A percentile compares a stretch with the other conserved stretches of the same genome.
These are phyloP conservation scores for Lactarius evosmus DNA, from an alignment of 768 basidiomycete species.

Conservation along the genomic window DNA sequence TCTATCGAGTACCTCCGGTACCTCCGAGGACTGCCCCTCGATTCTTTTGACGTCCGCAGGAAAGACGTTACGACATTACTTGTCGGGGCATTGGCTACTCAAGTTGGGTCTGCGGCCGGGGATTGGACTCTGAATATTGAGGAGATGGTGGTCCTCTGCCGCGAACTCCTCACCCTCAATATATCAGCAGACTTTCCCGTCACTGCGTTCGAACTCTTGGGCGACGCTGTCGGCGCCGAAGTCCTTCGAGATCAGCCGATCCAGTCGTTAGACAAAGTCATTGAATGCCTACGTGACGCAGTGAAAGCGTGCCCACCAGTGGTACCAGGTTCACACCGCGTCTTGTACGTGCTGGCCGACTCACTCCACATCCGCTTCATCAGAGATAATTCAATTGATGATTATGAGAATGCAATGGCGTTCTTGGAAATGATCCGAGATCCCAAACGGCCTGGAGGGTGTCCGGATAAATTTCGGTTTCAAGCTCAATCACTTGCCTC, in stretches of 20 bases:
- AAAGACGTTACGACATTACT: neutral
- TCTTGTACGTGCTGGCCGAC: neutral
- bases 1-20: too few relatives aligned
- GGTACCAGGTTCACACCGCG: neutral
- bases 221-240: neutral
- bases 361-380: neutral
- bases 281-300: neutral
- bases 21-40: too few relatives aligned
- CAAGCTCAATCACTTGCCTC: neutral
- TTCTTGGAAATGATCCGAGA: neutral
- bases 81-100: neutral
- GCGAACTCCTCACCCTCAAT: neutral
- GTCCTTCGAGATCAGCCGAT: too few relatives aligned
- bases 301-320: neutral
- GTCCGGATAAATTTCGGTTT: too few relatives aligned
- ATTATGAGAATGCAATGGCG: neutral
- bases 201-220: neutral
- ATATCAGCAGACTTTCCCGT: neutral
- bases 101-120: neutral
- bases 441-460: neutral
- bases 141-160: constrained; percentile 2
- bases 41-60: neutral
- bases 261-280: neutral
- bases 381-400: neutral
- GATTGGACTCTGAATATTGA: neutral